Evolutionary conservation across 2,329 filamentous ascomycete genomes (phyloP), one percentile per base, ranked within the genome.

Genomic region (Stromatinia cepivora): DNA sequence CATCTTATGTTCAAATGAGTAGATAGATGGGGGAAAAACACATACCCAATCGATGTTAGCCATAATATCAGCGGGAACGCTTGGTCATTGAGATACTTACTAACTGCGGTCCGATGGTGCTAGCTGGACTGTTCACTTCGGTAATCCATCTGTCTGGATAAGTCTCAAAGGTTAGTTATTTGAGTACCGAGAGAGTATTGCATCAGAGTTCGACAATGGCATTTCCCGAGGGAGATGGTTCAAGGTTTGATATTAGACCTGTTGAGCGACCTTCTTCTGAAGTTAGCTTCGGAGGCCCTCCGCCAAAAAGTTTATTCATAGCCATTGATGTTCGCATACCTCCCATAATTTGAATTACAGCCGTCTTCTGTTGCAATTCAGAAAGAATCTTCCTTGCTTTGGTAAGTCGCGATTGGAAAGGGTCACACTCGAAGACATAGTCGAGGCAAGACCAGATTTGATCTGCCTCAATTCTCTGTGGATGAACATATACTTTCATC

Each of bases 361-460:
- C 82, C 45, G 86, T 87, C 73, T 89, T 87, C 50, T 85, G 84
- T 73, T 85, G 81, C 50, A 93, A 82, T 70, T 92, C 89, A 13
- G 81, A 81, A 45, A 93, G 79, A 1, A 93, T 84, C 28, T 83
- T 82, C 42, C 86, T 80, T 15, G 84, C 85, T 77, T 92, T 92
- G 56, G 86, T 81, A 25, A 84, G 81, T 4, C 83, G 83, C 17
- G 84, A 78, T 54, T 86, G 77, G 46, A 82, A 78, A 7, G 82
- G 76, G 45, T 90, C 84, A 39, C 89, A 80, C 64, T 87, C 85
- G 76, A 92, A 93, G 34, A 91, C 87, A 76, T 88, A 93, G 76
- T 93, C 90, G 66, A 71, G 11, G 74, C 88, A 90, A 46, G 82
- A 80, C 90, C 91, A 92, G 70, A 92, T 90, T 11, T 90, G 85